Percentiles rank a stretch among this genome's conserved stretches.
phyloP scores from a whole-genome alignment of 495 filamentous ascomycete genomes.

The Aspergillus sclerotiicarbonarius region DNA sequence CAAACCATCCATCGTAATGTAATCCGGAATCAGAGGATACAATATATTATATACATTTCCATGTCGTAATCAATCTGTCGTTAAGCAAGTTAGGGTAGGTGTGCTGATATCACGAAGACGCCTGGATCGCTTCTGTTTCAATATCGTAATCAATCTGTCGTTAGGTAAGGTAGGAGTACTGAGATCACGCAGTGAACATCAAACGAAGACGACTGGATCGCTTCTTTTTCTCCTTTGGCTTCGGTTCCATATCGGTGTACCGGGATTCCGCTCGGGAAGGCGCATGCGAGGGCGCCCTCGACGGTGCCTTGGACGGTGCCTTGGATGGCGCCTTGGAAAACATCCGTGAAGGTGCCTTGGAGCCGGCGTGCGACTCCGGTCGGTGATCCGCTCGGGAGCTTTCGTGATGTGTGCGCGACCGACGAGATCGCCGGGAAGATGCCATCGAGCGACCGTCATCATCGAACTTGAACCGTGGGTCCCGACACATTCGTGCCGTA shows the following conservation, averaged over 20 bases:
- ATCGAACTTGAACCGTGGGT: constrained; percentile 41
- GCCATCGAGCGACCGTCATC: constrained; percentile 36
- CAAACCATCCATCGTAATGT: neutral
- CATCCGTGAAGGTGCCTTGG: constrained; percentile 15
- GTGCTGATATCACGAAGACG: constrained; percentile 27
- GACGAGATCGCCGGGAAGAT: constrained; percentile 39
- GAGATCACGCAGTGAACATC: constrained; percentile 42
- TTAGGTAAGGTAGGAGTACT: neutral
- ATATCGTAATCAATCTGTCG: constrained; percentile 3
- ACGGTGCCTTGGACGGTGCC: constrained; percentile 21
- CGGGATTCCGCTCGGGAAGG: constrained; percentile 24
- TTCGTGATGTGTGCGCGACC: constrained; percentile 25
- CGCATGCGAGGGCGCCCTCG: constrained; percentile 16
- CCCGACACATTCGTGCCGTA: constrained; percentile 32
- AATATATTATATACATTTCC: constrained; percentile 6
- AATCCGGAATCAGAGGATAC: neutral
- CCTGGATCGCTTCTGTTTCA: constrained; percentile 43
- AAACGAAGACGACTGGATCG: constrained; percentile 41
- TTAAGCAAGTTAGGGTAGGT: neutral
- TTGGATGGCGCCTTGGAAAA: constrained; percentile 20
- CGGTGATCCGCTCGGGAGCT: constrained; percentile 20
- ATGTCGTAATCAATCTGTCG: neutral
- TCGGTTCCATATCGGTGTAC: constrained; percentile 32
- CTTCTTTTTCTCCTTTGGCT: constrained; percentile 42
- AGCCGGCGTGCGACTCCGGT: constrained; percentile 19